These are phyloP conservation scores for Kitagawia praeruptora DNA, from an alignment of 129 eudicot genomes.

Conservation along the genomic window DNA sequence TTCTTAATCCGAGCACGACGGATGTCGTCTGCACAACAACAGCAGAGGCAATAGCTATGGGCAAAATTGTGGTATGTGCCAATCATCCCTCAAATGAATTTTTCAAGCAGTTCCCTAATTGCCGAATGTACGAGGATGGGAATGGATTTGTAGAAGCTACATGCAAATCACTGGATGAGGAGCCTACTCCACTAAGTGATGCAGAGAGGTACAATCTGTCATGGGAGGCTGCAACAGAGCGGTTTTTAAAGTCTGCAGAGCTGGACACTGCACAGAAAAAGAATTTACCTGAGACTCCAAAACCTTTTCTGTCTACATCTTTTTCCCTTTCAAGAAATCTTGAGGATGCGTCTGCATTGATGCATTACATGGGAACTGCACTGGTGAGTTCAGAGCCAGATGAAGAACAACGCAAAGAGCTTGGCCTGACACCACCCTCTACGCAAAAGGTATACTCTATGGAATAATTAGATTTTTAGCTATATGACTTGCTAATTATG, in stretches of 20 bases:
- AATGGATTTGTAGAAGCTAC: slow-evolving; percentile 66
- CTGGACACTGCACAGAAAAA: slow-evolving; percentile 37
- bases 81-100: slow-evolving; percentile 85
- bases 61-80: slow-evolving; percentile 89
- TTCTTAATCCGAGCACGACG: slow-evolving; percentile 94
- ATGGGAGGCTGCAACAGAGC: slow-evolving; percentile 90
- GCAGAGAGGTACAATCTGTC: slow-evolving; percentile 75
- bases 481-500: slow-evolving; percentile 4
- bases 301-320: slow-evolving; percentile 52
- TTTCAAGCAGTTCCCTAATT: slow-evolving; percentile 89
- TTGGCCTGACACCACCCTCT: slow-evolving; percentile 39
- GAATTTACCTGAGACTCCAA: slow-evolving; percentile 27
- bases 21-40: slow-evolving; percentile 93
- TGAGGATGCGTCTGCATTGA: slow-evolving; percentile 80
- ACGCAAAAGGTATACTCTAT: not conserved
- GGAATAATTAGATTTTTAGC: not conserved
- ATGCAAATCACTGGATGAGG: slow-evolving; percentile 46
- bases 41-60: slow-evolving; percentile 96
- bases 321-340: slow-evolving; percentile 39
- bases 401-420: slow-evolving; percentile 61
- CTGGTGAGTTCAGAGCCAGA: slow-evolving; percentile 54
- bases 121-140: slow-evolving; percentile 62
- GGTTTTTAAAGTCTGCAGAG: slow-evolving; percentile 59
- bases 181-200: slow-evolving; percentile 61
- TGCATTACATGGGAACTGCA: slow-evolving; percentile 66